Percentiles rank a stretch among this genome's conserved stretches.
phyloP scores from a whole-genome alignment of 345 rosid species.

The Lumnitzera littorea region DNA sequence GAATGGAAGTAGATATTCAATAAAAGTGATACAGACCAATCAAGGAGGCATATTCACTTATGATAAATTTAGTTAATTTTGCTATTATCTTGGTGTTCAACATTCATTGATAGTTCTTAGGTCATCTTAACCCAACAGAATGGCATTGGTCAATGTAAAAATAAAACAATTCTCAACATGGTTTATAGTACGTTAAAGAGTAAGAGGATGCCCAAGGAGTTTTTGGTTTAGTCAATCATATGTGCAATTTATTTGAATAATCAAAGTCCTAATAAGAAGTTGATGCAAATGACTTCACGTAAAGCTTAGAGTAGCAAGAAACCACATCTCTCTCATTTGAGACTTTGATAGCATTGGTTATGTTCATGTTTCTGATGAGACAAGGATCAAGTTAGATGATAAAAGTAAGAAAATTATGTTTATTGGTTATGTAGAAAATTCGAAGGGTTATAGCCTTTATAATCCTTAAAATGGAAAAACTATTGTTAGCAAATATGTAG shows the following conservation, averaged over 20 bases:
- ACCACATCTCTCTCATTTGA: not conserved
- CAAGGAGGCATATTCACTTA: constrained; percentile 2
- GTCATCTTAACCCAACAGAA: not conserved
- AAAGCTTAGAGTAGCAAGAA: not conserved
- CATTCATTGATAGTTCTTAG: not conserved
- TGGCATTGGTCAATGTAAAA: not conserved
- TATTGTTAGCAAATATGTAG: not conserved
- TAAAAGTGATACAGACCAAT: not conserved
- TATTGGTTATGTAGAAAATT: too few relatives aligned
- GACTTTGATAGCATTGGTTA: not conserved
- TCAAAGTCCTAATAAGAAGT: not conserved
- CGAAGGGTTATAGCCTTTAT: not conserved
- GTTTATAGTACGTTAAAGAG: constrained; percentile 1
- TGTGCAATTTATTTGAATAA: not conserved
- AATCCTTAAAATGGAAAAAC: not conserved
- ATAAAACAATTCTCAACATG: constrained; percentile 3
- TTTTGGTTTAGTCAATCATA: not conserved
- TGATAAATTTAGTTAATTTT: not conserved
- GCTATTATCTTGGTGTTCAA: not conserved
- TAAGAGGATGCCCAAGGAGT: not conserved
- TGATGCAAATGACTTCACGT: not conserved
- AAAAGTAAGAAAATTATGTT: too few relatives aligned
- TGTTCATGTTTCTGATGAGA: not conserved
- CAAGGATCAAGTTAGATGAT: too few relatives aligned
- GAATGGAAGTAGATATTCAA: not conserved